Percentiles rank a stretch among this genome's conserved stretches.
Conservation (phyloP, 2,329 filamentous ascomycete genomes). For the Penicillium psychrosexuale region DNA sequence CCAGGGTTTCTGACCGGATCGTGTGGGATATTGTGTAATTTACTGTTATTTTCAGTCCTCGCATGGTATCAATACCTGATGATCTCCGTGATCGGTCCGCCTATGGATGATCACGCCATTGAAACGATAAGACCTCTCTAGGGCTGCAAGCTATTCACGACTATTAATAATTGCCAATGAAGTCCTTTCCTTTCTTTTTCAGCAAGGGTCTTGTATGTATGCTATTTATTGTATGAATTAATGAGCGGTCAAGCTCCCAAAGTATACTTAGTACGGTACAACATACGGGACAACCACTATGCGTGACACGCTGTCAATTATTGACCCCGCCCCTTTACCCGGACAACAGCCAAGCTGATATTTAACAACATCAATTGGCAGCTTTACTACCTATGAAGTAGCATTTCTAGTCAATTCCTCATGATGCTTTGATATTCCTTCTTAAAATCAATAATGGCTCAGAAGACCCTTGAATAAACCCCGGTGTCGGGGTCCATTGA, state of each 20-base stretch:
- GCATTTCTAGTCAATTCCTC: neutral
- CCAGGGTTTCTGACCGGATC: neutral
- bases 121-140: neutral
- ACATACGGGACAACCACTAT: neutral
- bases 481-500: constrained; percentile 8
- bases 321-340: constrained; percentile 3
- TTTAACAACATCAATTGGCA: neutral
- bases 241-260: constrained; percentile 1
- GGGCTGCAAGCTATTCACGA: neutral
- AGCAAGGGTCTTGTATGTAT: neutral
- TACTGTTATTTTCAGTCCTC: constrained; percentile 2
- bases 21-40: neutral
- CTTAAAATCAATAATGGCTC: neutral
- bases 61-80: neutral
- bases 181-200: neutral
- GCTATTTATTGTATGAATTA: neutral
- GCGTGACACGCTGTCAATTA: constrained; percentile 5
- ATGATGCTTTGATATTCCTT: neutral
- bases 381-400: neutral
- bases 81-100: constrained; percentile 10
- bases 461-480: neutral
- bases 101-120: constrained; percentile 9
- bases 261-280: neutral
- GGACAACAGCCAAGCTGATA: neutral
- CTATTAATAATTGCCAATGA: neutral